Evolutionary conservation across 768 basidiomycete genomes (phyloP), one percentile per base, ranked within the genome.

Genomic region (Russula sp.): DNA sequence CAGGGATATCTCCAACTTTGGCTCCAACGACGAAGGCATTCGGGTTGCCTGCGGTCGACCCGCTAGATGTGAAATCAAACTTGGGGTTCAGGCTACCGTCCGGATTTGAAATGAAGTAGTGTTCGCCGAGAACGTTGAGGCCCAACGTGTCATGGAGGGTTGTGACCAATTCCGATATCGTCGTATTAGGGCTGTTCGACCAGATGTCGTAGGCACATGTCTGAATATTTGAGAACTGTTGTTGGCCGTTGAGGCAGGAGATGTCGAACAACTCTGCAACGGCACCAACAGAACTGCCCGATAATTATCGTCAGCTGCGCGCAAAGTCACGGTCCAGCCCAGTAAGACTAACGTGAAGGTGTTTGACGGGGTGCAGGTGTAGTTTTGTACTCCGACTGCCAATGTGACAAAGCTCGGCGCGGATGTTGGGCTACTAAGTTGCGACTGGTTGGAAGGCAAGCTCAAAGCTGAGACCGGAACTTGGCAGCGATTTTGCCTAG

Each of bases 251-350:
- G 6, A 66, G 47, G 20, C 55, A 51, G 16, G 65, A 55, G 3
- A 66, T 57, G 51, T 66, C 65, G 53, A 52, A 61, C 32, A 68
- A 2, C n/a, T 55, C 32, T 2, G 65, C 67, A 20, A 61, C 20
- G 6, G 67, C 67, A 47, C 67, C 67, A 14, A 31, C 16, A 49
- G 37, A 50, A 8, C 67, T 68, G 32, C 27, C n/a, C n/a, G 5
- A 47, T 11, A 14, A 6, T 35, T 18, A 11, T 31, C 4, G 34
- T 66, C 31, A 60, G 34, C 16, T 4, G 11, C 2, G 10, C 7
- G 22, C 11, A 16, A 55, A 9, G 47, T 10, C 18, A 34, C 16
- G 9, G 1, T 9, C 7, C 8, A 16, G 1, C 9, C 11, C 1
- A 16, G 8, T 32, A 27, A 4, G 11, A 55, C 65, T 52, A 53